Evolutionary conservation across 2,329 filamentous ascomycete species (phyloP).

Genomic region (Penicillium italicum): DNA sequence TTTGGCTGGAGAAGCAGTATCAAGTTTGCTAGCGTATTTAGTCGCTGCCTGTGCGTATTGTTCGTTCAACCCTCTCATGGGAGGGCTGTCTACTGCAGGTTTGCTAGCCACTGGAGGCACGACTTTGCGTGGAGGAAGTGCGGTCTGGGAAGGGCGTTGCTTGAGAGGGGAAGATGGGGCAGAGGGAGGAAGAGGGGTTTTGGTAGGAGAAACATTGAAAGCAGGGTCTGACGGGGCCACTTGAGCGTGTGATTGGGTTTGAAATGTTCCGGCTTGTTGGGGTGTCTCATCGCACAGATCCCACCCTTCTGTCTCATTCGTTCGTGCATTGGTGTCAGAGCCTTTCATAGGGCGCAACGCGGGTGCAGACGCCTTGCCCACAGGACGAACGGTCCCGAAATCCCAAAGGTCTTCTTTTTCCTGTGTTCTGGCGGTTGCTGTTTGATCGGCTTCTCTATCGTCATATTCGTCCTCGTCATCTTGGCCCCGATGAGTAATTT

Average conservation of each 20-base stretch:
- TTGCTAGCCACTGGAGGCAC: conserved; percentile 42
- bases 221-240: conserved; percentile 50
- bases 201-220: conserved; percentile 52
- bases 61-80: conserved; percentile 6
- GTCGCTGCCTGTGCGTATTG: conserved; percentile 10
- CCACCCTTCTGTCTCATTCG: conserved; percentile 41
- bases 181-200: conserved; percentile 51
- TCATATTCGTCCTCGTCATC: conserved; percentile 58
- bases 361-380: conserved; percentile 55
- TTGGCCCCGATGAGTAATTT: conserved; percentile 67
- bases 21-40: conserved; percentile 3
- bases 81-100: conserved; percentile 28
- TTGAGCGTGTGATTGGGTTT: conserved; percentile 53
- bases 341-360: conserved; percentile 74
- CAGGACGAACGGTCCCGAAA: conserved; percentile 88
- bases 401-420: conserved; percentile 86
- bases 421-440: conserved; percentile 46
- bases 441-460: conserved; percentile 49
- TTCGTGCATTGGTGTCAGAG: conserved; percentile 72
- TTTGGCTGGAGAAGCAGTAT: background rate
- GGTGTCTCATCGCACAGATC: conserved; percentile 29
- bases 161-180: conserved; percentile 55
- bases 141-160: conserved; percentile 48
- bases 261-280: conserved; percentile 27
- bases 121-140: conserved; percentile 44